Conservation (phyloP, 371 early-diverging fungal genomes). For the Mucor indicus region DNA sequence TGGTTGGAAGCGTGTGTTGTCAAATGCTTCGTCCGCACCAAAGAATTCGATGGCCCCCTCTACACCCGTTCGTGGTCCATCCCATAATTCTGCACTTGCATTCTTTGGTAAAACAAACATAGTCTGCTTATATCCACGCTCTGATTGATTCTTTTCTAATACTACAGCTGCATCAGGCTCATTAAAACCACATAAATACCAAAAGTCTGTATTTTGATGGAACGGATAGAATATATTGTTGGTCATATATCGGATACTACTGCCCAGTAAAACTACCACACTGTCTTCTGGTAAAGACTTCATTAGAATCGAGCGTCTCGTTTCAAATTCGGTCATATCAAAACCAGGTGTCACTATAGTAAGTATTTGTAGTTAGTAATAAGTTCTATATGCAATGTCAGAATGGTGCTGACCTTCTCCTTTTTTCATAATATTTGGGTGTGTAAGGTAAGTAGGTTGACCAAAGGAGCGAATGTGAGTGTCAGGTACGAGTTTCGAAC, state of each 20-base stretch:
- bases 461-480: constrained; percentile 57
- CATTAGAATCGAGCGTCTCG: constrained; percentile 69
- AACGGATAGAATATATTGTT: constrained; percentile 95
- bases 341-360: constrained; percentile 79
- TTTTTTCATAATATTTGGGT: constrained; percentile 76
- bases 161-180: constrained; percentile 85
- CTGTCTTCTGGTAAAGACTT: constrained; percentile 60
- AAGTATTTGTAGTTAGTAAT: background rate
- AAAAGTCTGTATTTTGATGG: constrained; percentile 89
- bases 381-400: background rate
- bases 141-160: constrained; percentile 56
- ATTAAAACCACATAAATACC: constrained; percentile 86
- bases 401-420: constrained; percentile 64
- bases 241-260: constrained; percentile 81
- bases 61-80: constrained; percentile 86
- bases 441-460: constrained; percentile 68
- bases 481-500: constrained; percentile 21
- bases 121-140: constrained; percentile 76
- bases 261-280: constrained; percentile 72
- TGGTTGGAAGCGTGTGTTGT: constrained; percentile 28
- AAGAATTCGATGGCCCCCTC: constrained; percentile 76
- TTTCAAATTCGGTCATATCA: constrained; percentile 66
- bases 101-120: constrained; percentile 84
- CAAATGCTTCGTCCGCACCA: constrained; percentile 79
- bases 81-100: constrained; percentile 83